phyloP scores from a whole-genome alignment of 805 yeast species.

The Priceomyces carsonii region DNA sequence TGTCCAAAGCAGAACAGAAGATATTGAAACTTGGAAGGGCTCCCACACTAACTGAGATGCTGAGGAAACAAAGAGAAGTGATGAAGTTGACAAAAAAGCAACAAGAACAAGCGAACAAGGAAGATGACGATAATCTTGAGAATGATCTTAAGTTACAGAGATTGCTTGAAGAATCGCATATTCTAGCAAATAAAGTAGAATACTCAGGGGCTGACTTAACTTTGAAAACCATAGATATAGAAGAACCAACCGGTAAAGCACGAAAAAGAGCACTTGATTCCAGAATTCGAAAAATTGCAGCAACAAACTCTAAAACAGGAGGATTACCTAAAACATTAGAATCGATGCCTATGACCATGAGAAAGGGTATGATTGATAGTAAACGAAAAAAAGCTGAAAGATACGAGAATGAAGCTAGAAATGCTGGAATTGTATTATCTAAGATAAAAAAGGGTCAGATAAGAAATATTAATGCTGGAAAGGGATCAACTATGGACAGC shows the following conservation, averaged over 20 bases:
- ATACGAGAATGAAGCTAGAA: slow-evolving; percentile 76
- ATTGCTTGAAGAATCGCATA: slow-evolving; percentile 70
- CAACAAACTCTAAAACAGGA: slow-evolving; percentile 44
- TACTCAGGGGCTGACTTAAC: slow-evolving; percentile 71
- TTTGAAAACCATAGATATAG: slow-evolving; percentile 58
- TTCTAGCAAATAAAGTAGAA: slow-evolving; percentile 44
- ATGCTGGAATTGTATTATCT: slow-evolving; percentile 88
- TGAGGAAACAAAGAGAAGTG: slow-evolving; percentile 22
- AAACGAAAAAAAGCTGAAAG: slow-evolving; percentile 52
- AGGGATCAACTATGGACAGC: slow-evolving; percentile 51
- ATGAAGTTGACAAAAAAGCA: slow-evolving; percentile 34
- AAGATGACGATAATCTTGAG: slow-evolving; percentile 53
- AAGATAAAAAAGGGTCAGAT: slow-evolving; percentile 67
- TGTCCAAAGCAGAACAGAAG: slow-evolving; percentile 51
- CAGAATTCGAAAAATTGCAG: slow-evolving; percentile 49
- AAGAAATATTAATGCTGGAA: slow-evolving; percentile 55
- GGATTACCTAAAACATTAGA: slow-evolving; percentile 53
- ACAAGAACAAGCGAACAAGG: slow-evolving; percentile 35
- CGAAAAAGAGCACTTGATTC: slow-evolving; percentile 63
- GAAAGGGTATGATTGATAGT: slow-evolving; percentile 77
- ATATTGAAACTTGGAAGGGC: slow-evolving; percentile 62
- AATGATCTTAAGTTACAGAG: slow-evolving; percentile 75
- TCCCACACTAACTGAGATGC: slow-evolving; percentile 41
- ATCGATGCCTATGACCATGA: slow-evolving; percentile 84
- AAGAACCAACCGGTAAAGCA: slow-evolving; percentile 67